phyloP scores from a whole-genome alignment of 768 basidiomycete species.

The Rhizopogon vinicolor region DNA sequence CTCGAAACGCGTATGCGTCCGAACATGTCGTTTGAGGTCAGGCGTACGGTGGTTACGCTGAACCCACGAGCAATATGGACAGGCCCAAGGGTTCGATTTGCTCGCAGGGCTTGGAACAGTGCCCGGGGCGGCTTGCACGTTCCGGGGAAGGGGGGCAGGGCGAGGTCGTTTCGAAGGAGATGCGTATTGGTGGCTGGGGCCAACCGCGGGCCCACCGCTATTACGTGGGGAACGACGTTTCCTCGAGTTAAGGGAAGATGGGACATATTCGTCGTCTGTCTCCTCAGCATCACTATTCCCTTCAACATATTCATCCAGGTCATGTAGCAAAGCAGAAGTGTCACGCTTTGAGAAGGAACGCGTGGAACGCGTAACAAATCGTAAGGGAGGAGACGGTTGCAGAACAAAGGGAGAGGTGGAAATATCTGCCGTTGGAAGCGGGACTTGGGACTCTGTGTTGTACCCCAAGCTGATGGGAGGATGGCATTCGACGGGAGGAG shows the following conservation, averaged over 20 bases:
- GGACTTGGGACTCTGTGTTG: neutral
- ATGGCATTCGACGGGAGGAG: conserved; percentile 6
- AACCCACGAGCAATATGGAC: conserved; percentile 44
- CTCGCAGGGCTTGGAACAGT: conserved; percentile 12
- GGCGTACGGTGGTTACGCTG: conserved; percentile 48
- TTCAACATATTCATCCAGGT: conserved; percentile 26
- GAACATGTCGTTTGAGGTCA: conserved; percentile 56
- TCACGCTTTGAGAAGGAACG: conserved; percentile 5
- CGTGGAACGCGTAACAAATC: conserved; percentile 11
- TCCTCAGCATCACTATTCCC: conserved; percentile 35
- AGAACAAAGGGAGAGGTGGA: neutral
- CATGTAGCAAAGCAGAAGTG: neutral
- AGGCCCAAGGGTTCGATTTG: conserved; percentile 34
- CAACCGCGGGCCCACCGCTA: neutral
- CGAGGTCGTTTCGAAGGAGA: conserved; percentile 23
- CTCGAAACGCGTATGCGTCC: conserved; percentile 40
- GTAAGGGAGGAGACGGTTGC: neutral
- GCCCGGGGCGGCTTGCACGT: conserved; percentile 34
- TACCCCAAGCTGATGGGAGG: conserved; percentile 1
- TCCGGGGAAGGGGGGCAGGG: conserved; percentile 37
- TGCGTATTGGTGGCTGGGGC: neutral
- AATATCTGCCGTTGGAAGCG: neutral
- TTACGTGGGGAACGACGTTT: conserved; percentile 27
- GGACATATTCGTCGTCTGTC: conserved; percentile 42
- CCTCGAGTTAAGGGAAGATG: conserved; percentile 28